Evolutionary conservation across 2,329 filamentous ascomycete genomes (phyloP), one percentile per base, ranked within the genome.

Genomic region (Monosporascus sp.): DNA sequence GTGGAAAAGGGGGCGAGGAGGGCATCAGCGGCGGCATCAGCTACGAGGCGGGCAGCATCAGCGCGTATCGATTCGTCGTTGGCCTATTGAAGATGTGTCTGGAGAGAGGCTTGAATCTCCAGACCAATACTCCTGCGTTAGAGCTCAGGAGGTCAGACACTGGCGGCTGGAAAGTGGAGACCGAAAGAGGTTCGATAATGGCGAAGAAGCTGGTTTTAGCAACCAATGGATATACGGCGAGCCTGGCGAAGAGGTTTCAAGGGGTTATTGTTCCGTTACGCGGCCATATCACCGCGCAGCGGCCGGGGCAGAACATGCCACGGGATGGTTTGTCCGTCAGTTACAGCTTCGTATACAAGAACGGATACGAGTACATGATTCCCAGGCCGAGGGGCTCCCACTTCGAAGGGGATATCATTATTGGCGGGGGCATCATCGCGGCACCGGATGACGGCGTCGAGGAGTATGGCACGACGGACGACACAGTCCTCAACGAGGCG

Each of bases 331-430:
- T 83, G 27, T 65, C 69, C 6, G 75, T 73, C 2, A 84, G 83
- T 1, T 87, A 85, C 61, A 84, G 77, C 20, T 84, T 88, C 58
- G 79, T 86, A 26, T 84, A 83, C 62, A 72, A 74, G 2, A 68
- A 71, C 24, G 82, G 84, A 0, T 87, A 85, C 62, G 86, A 88
- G 56, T 89, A 88, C 66, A 82, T 88, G 76, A 80, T 88, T 8
- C 76, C 80, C 2, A 74, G 82, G 1, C 78, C 78, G 0, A 66
- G 71, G n/a, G 75, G 74, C 0, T 72, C 74, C 3, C 59, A 57
- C 19, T 68, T 71, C 22, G 69, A 66, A 3, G 77, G 80, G 26
- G 77, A 82, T 52, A 77, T 88, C 27, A 69, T 88, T 31, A 84
- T 87, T 16, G 85, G 85, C 1, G 85, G 85, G 17, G 84, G 80